Conservation (phyloP, 306 rosid species). For the Prinsepia uniflora region DNA sequence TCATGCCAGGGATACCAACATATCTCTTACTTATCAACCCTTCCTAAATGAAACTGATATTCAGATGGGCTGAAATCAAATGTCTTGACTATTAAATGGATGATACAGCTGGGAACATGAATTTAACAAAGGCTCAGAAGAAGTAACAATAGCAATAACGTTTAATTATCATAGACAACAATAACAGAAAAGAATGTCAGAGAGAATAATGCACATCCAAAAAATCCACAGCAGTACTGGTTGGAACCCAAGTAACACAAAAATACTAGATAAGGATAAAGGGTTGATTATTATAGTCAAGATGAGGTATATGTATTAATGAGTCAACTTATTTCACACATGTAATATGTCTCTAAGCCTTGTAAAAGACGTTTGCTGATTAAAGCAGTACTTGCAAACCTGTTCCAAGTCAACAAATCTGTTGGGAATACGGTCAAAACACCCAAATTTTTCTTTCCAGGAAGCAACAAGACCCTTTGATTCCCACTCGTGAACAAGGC, state of each 20-base stretch:
- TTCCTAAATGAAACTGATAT: slow-evolving; percentile 53
- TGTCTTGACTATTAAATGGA: not conserved
- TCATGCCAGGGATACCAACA: slow-evolving; percentile 98
- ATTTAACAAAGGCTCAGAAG: not conserved
- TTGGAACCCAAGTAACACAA: slow-evolving; percentile 6
- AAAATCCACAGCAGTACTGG: not conserved
- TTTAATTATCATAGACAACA: not conserved
- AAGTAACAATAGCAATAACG: slow-evolving; percentile 1
- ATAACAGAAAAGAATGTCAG: not conserved
- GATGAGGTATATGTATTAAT: not conserved
- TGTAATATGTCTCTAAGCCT: not conserved
- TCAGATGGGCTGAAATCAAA: slow-evolving; percentile 27
- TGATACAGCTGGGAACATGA: not conserved
- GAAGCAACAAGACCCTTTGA: slow-evolving; percentile 64
- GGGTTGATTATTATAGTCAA: not conserved
- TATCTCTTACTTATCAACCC: slow-evolving; percentile 48
- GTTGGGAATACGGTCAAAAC: slow-evolving; percentile 54
- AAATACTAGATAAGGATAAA: not conserved
- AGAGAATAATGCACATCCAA: not conserved
- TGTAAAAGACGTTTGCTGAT: not conserved
- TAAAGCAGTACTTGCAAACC: slow-evolving; percentile 38
- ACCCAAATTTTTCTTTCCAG: slow-evolving; percentile 74
- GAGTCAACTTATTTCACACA: not conserved
- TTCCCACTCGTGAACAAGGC: slow-evolving; percentile 73
- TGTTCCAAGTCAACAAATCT: slow-evolving; percentile 53